Conservation (phyloP, 306 rosid genomes). For the Psophocarpus tetragonolobus region DNA sequence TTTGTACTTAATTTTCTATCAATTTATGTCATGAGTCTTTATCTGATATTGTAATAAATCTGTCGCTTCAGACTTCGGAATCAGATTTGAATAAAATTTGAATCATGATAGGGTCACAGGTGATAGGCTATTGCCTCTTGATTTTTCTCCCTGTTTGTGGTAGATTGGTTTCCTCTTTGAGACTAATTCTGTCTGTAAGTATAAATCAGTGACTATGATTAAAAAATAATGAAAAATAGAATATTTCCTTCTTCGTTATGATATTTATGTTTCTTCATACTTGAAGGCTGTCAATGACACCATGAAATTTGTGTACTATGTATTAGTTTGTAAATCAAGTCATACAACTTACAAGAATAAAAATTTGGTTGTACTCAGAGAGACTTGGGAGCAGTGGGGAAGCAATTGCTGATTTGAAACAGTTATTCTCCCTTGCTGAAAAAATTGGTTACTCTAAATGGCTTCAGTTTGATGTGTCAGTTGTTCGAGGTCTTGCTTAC, state of each 20-base stretch:
- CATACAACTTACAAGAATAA: constrained; percentile 25
- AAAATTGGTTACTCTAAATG: constrained; percentile 90
- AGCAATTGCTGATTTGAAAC: constrained; percentile 82
- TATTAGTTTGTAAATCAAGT: constrained; percentile 8
- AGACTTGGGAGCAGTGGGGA: constrained; percentile 74
- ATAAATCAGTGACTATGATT: background rate
- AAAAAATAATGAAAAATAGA: background rate
- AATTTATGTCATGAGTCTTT: background rate
- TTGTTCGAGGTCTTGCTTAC: constrained; percentile 98
- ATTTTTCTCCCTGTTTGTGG: background rate
- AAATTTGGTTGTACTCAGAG: constrained; percentile 55
- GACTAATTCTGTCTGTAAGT: background rate
- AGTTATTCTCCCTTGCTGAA: constrained; percentile 85
- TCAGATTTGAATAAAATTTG: background rate
- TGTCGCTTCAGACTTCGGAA: too few species aligned
- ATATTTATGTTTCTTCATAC: background rate
- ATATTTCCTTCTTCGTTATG: background rate
- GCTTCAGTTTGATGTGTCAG: constrained; percentile 93
- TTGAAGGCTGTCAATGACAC: constrained; percentile 18
- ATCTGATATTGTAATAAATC: background rate
- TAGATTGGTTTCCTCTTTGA: background rate
- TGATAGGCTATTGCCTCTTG: background rate
- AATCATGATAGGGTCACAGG: background rate
- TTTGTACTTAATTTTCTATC: background rate
- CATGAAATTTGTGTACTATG: constrained; percentile 16